Conservation (phyloP, 176 grass and related monocot species). For the Aechmea fasciata region DNA sequence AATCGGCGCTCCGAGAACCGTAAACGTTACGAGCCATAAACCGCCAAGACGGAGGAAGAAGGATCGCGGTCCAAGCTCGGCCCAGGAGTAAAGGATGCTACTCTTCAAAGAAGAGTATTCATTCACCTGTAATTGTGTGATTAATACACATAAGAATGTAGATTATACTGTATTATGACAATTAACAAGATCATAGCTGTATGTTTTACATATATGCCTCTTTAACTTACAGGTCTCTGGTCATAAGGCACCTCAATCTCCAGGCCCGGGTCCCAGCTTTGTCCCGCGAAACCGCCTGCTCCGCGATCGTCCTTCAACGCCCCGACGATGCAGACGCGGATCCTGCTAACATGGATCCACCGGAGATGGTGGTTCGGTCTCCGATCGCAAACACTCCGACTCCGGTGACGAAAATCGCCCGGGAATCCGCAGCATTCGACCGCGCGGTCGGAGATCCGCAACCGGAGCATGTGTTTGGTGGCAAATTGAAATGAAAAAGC, state of each 20-base stretch:
- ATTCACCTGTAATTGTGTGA: constrained; percentile 51
- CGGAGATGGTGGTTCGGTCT: not conserved
- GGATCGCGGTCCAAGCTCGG: constrained; percentile 52
- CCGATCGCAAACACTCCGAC: not conserved
- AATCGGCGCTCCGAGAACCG: constrained; percentile 67
- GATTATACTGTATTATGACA: not conserved
- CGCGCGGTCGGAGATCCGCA: constrained; percentile 36
- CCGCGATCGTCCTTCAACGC: constrained; percentile 63
- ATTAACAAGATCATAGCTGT: not conserved
- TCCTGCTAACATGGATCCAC: not conserved
- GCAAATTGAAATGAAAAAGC: not conserved
- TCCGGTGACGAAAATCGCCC: not conserved
- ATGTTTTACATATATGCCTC: not conserved
- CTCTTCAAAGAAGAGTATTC: constrained; percentile 88
- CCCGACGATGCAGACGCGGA: constrained; percentile 24
- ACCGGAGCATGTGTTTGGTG: constrained; percentile 32
- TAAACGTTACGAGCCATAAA: constrained; percentile 68
- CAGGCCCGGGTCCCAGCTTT: constrained; percentile 79
- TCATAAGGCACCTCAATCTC: constrained; percentile 87
- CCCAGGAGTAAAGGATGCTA: constrained; percentile 77
- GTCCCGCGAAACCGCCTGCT: constrained; percentile 45
- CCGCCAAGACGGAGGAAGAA: constrained; percentile 73
- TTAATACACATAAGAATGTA: constrained; percentile 2
- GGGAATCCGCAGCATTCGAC: constrained; percentile 9
- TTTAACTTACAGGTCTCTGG: constrained; percentile 61